These are phyloP conservation scores for Collybia mongolica DNA, from an alignment of 768 basidiomycete species.

Conservation along the genomic window DNA sequence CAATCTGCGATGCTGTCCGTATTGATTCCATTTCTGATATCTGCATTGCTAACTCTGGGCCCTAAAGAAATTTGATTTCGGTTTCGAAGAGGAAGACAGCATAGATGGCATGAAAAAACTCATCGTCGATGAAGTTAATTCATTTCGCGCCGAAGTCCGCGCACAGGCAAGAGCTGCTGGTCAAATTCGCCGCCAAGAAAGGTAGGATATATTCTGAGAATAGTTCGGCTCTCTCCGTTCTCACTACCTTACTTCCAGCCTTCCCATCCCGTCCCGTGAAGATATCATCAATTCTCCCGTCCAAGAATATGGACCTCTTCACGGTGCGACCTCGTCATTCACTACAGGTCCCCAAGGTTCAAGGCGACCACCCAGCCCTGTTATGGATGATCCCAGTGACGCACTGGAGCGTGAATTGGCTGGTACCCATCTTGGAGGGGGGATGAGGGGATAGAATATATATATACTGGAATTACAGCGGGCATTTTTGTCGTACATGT, in stretches of 20 bases:
- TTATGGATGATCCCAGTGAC: constrained; percentile 84
- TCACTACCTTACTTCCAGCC: constrained; percentile 34
- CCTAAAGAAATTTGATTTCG: constrained; percentile 86
- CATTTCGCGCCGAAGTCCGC: constrained; percentile 89
- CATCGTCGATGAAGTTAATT: constrained; percentile 89
- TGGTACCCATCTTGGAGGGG: constrained; percentile 52
- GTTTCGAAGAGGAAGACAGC: constrained; percentile 94
- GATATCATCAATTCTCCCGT: constrained; percentile 80
- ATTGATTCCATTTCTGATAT: neutral
- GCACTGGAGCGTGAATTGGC: constrained; percentile 88
- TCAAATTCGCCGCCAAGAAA: constrained; percentile 77
- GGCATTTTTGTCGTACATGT: neutral
- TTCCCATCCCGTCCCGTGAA: constrained; percentile 78
- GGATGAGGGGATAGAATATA: constrained; percentile 21
- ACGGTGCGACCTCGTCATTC: constrained; percentile 71
- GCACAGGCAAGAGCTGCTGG: constrained; percentile 73
- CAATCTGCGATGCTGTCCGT: constrained; percentile 73
- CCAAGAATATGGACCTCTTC: constrained; percentile 55
- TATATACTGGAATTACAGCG: no score
- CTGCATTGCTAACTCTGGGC: neutral
- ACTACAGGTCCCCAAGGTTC: constrained; percentile 38
- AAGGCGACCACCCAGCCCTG: constrained; percentile 59
- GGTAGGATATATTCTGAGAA: constrained; percentile 36
- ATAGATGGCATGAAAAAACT: constrained; percentile 97
- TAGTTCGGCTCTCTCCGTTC: constrained; percentile 2